Base-by-base conservation (phyloP, 352 stramenopile genomes). In the Pythium biforme region DNA sequence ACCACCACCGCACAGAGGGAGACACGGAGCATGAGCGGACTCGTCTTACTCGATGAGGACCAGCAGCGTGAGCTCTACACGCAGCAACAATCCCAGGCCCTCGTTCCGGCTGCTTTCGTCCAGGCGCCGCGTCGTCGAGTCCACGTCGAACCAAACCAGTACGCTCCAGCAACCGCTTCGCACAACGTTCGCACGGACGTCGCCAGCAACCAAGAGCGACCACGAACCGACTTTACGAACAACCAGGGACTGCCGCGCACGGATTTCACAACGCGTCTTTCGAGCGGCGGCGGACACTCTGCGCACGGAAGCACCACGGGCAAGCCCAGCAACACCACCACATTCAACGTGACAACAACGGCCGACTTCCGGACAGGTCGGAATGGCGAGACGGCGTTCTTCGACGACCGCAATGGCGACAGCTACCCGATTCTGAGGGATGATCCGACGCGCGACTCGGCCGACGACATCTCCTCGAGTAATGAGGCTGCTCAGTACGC, bases 401-500 rank as follows among this genome's bases (percentile, higher is more conserved):
- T 45, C n/a, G 20, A 33, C n/a, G 31, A 34, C 15, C 37, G 37
- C 9, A 23, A 23, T 12, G 26, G 15, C 20, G 40, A 61, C 41
- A 53, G 55, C 27, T 61, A 61, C 20, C 40, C 43, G 20, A 61
- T 53, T 6, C 27, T 61, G 0, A 40, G 41, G 29, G 37, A 64
- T 66, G 12, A 74, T 15, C 31, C 12, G 1, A 26, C 1, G 4
- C 25, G 55, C 6, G 41, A 47, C 26, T 53, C 40, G 19, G 40
- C 40, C 41, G 26, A 25, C n/a, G 41, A 20, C 17, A 17, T 20
- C n/a, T 40, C 40, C 8, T 34, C 15, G 23, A 46, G 12, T 22
- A 5, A 25, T 22, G 39, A 59, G 10, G 43, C 45, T 3, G 17
- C 50, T 0, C 69, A 78, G 48, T 83, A 79, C 65, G 74, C 68